Evolutionary conservation across 305 asterid genomes (phyloP).

Genomic region (Fraxinus sp.): DNA sequence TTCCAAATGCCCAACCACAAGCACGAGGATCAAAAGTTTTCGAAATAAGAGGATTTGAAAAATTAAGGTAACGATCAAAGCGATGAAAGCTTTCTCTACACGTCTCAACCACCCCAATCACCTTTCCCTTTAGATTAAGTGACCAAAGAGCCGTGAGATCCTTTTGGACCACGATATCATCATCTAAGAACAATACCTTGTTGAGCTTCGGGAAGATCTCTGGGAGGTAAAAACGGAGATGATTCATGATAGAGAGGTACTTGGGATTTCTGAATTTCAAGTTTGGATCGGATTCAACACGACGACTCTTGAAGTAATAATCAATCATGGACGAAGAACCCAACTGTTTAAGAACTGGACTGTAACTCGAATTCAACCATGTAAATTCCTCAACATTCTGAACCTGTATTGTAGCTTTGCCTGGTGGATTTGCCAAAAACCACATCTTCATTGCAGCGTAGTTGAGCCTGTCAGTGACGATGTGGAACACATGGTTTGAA

Average conservation of each 20-base stretch:
- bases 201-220: constrained; percentile 67
- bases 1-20: constrained; percentile 83
- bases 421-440: constrained; percentile 60
- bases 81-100: constrained; percentile 70
- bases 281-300: constrained; percentile 39
- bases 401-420: constrained; percentile 57
- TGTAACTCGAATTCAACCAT: constrained; percentile 66
- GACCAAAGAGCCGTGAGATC: constrained; percentile 65
- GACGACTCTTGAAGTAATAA: constrained; percentile 46
- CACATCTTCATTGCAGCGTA: constrained; percentile 77
- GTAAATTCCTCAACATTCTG: constrained; percentile 66
- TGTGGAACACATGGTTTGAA: constrained; percentile 61
- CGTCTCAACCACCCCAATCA: constrained; percentile 81
- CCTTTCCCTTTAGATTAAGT: constrained; percentile 64
- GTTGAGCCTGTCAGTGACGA: constrained; percentile 62
- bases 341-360: constrained; percentile 64
- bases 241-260: constrained; percentile 67
- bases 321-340: constrained; percentile 36
- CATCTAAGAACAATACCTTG: constrained; percentile 71
- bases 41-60: constrained; percentile 69
- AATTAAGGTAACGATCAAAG: constrained; percentile 71
- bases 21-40: constrained; percentile 62
- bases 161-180: constrained; percentile 71
- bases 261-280: constrained; percentile 56
- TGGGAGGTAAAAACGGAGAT: constrained; percentile 74